Conservation (phyloP, 23 red algal species). For the Agarophyton chilense region DNA sequence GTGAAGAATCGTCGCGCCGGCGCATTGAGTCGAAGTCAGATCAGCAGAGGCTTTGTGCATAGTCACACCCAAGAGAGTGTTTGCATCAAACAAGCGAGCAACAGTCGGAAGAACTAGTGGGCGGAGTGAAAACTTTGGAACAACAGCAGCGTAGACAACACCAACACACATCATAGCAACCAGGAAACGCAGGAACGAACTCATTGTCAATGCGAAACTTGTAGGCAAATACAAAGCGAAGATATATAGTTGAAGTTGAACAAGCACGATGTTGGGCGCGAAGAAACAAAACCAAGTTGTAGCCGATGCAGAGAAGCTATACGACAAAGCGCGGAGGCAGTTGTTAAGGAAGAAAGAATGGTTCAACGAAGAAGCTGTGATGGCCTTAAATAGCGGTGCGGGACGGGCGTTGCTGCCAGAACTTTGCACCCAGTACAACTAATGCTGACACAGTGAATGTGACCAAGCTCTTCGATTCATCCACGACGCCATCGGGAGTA, state of each 20-base stretch:
- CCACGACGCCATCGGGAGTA: not conserved
- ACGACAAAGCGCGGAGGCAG: not conserved
- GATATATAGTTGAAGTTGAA: not conserved
- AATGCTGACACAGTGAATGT: not conserved
- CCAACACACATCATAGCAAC: not conserved
- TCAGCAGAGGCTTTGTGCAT: slow-evolving; percentile 27
- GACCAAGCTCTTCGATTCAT: not conserved
- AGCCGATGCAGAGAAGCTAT: not conserved
- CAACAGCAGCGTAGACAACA: not conserved
- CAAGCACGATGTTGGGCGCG: not conserved
- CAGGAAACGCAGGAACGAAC: not conserved
- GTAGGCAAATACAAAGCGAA: not conserved
- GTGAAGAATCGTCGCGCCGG: slow-evolving; percentile 12
- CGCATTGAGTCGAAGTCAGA: slow-evolving; percentile 38
- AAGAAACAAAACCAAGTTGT: not conserved
- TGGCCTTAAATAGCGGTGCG: not conserved
- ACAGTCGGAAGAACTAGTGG: not conserved
- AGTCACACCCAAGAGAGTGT: not conserved
- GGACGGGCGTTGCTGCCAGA: not conserved
- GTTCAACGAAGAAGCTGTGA: not conserved
- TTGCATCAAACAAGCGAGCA: not conserved
- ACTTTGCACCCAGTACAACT: not conserved
- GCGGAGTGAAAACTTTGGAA: not conserved
- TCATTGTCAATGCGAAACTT: not conserved
- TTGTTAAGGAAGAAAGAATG: not conserved